These are phyloP conservation scores for Ophiostoma australiae DNA, from an alignment of 2,329 filamentous ascomycete species.

Conservation along the genomic window DNA sequence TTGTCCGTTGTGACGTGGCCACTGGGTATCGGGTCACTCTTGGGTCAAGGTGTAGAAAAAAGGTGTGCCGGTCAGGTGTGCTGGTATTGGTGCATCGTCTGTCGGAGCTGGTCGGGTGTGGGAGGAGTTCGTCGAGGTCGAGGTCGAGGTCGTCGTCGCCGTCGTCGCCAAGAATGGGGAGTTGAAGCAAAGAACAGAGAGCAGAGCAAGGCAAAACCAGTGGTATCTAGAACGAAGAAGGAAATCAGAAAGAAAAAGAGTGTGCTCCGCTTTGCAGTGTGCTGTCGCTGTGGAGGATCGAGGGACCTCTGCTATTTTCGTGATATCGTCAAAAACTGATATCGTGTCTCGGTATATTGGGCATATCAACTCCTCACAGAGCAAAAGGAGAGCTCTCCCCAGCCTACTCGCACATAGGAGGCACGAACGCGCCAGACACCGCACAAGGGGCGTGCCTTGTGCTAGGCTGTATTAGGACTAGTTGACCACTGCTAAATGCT, in stretches of 20 bases:
- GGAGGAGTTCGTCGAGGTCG: constrained; percentile 13
- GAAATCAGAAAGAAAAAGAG: neutral
- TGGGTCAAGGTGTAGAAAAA: neutral
- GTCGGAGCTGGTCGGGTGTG: neutral
- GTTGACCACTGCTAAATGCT: neutral
- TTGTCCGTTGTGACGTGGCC: neutral
- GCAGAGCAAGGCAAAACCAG: neutral
- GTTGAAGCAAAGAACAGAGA: neutral
- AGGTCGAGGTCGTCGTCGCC: constrained; percentile 14
- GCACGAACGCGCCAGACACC: constrained; percentile 22
- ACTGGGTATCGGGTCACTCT: neutral
- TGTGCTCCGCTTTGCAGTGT: neutral
- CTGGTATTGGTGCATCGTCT: constrained; percentile 25
- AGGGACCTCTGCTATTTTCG: neutral
- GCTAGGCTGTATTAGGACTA: constrained; percentile 10
- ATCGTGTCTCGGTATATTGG: neutral
- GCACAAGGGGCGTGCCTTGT: constrained; percentile 23
- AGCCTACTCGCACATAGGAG: constrained; percentile 11
- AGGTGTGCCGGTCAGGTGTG: constrained; percentile 20
- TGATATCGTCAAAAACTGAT: neutral
- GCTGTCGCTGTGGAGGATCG: neutral
- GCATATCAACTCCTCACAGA: neutral
- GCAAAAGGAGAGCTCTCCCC: constrained; percentile 19
- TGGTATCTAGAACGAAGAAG: neutral
- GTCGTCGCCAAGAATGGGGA: neutral